Conservation (phyloP, 768 basidiomycete genomes). For the Lactarius quietus region DNA sequence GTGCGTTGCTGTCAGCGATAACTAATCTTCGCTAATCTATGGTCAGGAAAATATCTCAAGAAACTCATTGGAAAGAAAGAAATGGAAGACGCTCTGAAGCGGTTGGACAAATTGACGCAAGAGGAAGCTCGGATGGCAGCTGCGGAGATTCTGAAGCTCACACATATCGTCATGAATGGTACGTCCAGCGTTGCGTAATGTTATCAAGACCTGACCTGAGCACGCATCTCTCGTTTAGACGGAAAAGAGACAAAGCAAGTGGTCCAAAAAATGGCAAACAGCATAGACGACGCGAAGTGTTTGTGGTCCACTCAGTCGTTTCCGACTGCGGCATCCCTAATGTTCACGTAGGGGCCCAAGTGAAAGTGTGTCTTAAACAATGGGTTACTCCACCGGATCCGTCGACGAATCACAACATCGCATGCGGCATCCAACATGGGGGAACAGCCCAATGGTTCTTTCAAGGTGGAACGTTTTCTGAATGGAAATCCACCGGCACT, state of each 20-base stretch:
- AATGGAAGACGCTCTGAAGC: no score
- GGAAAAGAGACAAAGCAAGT: no score
- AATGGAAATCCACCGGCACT: background rate
- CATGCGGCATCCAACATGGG: background rate
- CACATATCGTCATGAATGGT: background rate
- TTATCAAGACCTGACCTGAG: background rate
- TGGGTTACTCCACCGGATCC: background rate
- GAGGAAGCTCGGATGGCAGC: no score
- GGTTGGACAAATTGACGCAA: no score
- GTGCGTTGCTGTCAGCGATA: no score
- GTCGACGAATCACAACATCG: background rate
- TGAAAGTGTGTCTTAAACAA: background rate
- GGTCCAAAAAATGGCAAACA: background rate
- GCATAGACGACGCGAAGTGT: background rate
- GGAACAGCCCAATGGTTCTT: background rate
- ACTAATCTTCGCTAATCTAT: no score
- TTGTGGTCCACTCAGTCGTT: background rate
- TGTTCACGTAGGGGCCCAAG: background rate
- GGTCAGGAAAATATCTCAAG: no score
- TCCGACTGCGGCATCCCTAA: background rate
- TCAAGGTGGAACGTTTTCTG: background rate
- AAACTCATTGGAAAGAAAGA: no score
- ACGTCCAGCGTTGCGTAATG: background rate
- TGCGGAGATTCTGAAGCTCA: no score
- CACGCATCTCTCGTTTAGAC: background rate